These are phyloP conservation scores for Lachnellula cervina DNA, from an alignment of 2,329 filamentous ascomycete species.

Conservation along the genomic window DNA sequence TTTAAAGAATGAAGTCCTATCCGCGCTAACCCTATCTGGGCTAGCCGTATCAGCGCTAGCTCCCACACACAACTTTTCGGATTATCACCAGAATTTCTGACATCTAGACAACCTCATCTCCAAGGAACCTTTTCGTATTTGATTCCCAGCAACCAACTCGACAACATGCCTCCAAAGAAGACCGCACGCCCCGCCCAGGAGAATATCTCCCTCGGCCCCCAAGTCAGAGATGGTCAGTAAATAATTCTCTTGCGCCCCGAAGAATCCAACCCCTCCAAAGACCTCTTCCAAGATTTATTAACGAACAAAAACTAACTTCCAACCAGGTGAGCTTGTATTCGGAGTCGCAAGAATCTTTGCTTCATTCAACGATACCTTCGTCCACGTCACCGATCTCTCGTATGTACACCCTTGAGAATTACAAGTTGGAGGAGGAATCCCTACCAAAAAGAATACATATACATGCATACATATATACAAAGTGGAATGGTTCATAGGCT, in stretches of 20 bases:
- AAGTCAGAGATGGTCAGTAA: constrained; percentile 83
- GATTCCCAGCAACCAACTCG: constrained; percentile 28
- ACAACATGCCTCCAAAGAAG: constrained; percentile 93
- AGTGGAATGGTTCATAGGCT: constrained; percentile 46
- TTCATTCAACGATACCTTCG: constrained; percentile 67
- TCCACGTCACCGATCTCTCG: constrained; percentile 99
- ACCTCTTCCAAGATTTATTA: background rate
- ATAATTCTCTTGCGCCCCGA: background rate
- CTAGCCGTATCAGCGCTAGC: background rate
- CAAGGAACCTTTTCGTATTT: constrained; percentile 15
- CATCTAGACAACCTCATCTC: constrained; percentile 26
- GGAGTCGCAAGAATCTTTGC: constrained; percentile 77
- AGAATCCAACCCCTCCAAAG: background rate
- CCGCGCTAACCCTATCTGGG: too few relatives aligned
- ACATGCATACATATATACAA: constrained; percentile 6
- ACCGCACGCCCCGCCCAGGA: constrained; percentile 78
- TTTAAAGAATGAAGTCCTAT: too few relatives aligned
- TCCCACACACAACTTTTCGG: background rate
- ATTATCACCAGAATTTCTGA: background rate
- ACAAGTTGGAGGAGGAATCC: constrained; percentile 1
- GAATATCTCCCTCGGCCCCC: constrained; percentile 97
- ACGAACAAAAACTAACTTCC: constrained; percentile 9
- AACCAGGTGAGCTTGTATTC: constrained; percentile 68
- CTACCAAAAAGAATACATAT: background rate
- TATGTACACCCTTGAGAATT: constrained; percentile 44